Evolutionary conservation across 305 asterid species (phyloP).

Genomic region (Solanum chacoense): DNA sequence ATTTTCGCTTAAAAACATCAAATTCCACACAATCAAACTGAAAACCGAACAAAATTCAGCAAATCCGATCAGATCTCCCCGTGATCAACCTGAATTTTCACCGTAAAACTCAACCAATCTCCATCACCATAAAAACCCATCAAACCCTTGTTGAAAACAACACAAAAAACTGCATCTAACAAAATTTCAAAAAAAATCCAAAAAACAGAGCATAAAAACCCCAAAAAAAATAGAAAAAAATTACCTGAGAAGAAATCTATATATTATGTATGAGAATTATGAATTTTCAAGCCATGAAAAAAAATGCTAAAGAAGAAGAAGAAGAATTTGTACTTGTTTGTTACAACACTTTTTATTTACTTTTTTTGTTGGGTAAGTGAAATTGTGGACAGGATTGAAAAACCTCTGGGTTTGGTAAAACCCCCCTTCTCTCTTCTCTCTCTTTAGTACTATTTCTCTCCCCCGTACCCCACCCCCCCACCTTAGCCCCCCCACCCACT

Average conservation of each 20-base stretch:
- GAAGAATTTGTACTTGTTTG: background rate
- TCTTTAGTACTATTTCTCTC: background rate
- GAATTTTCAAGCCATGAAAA: slow-evolving; percentile 15
- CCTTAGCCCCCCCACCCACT: background rate
- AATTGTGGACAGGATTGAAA: slow-evolving; percentile 17
- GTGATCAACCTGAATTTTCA: slow-evolving; percentile 26
- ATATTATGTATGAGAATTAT: background rate
- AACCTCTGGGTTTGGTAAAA: slow-evolving; percentile 62
- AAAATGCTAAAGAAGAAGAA: slow-evolving; percentile 3
- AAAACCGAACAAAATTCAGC: background rate
- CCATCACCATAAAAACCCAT: background rate
- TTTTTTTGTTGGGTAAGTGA: background rate
- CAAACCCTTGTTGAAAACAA: background rate
- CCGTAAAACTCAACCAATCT: background rate
- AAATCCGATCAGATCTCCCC: slow-evolving; percentile 32
- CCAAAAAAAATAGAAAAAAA: background rate
- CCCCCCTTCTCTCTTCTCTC: slow-evolving; percentile 9
- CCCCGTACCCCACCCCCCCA: background rate
- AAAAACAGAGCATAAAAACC: background rate
- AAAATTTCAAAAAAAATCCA: background rate
- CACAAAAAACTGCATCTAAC: background rate
- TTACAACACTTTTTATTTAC: background rate
- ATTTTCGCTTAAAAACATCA: background rate
- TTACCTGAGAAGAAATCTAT: slow-evolving; percentile 24
- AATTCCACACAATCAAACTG: background rate